Evolutionary conservation across 2,329 filamentous ascomycete genomes (phyloP).

Genomic region (Talaromyces sp.): DNA sequence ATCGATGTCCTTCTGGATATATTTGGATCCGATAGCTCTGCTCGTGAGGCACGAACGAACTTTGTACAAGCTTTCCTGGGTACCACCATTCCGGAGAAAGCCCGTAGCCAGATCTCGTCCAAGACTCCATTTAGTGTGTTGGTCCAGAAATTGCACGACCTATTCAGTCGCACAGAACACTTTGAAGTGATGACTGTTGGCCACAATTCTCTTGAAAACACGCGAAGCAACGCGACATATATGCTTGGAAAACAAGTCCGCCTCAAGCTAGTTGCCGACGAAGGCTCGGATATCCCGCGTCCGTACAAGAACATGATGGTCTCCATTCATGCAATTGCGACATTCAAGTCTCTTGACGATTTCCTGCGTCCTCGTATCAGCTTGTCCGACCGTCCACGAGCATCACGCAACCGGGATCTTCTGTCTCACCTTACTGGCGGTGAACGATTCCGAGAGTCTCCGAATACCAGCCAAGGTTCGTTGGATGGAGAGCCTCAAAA

Average conservation of each 20-base stretch:
- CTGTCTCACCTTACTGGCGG: constrained; percentile 70
- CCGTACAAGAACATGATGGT: constrained; percentile 94
- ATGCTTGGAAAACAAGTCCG: constrained; percentile 96
- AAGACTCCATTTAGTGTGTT: constrained; percentile 84
- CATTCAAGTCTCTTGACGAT: constrained; percentile 93
- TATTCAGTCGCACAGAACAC: constrained; percentile 93
- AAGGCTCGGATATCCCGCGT: constrained; percentile 77
- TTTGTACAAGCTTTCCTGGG: constrained; percentile 95
- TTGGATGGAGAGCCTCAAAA: constrained; percentile 29
- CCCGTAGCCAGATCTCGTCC: constrained; percentile 61
- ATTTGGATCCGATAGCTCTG: constrained; percentile 63
- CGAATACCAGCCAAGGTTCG: constrained; percentile 23
- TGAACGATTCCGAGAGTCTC: constrained; percentile 54
- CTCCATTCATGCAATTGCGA: constrained; percentile 95
- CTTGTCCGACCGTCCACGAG: constrained; percentile 67
- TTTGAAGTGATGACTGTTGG: constrained; percentile 97
- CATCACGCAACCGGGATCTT: constrained; percentile 55
- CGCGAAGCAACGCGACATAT: constrained; percentile 82
- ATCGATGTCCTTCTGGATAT: constrained; percentile 78
- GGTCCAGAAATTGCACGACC: constrained; percentile 89
- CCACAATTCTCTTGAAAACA: constrained; percentile 84
- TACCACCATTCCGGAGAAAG: constrained; percentile 54
- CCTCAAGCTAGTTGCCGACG: constrained; percentile 81
- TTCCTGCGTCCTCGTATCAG: constrained; percentile 88
- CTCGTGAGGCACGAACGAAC: constrained; percentile 63